These are phyloP conservation scores for Tricholoma hemisulphureum DNA, from an alignment of 768 basidiomycete species.

Conservation along the genomic window DNA sequence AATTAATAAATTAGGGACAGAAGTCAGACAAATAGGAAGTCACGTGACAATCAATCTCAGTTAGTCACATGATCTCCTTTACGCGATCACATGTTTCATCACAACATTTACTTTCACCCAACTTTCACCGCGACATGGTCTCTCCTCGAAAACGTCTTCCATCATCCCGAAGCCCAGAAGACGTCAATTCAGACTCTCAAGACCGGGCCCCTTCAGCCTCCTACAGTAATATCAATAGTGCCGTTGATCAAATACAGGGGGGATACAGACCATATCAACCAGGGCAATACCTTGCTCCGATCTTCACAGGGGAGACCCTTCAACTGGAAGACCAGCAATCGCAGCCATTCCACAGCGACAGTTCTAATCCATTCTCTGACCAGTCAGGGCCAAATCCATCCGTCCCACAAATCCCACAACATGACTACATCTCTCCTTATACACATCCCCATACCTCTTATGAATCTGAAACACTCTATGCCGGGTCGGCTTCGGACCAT, in stretches of 20 bases:
- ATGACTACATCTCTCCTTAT: conserved; percentile 32
- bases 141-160: too few relatives aligned
- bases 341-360: conserved; percentile 19
- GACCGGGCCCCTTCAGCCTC: too few relatives aligned
- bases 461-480: conserved; percentile 31
- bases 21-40: too few relatives aligned
- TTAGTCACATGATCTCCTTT: too few relatives aligned
- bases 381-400: conserved; percentile 7
- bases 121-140: too few relatives aligned
- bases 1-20: too few relatives aligned
- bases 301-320: conserved; percentile 64
- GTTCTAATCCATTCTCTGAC: conserved; percentile 26
- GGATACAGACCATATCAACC: conserved; percentile 54
- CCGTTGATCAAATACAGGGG: conserved; percentile 10
- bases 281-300: conserved; percentile 59
- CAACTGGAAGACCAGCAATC: conserved; percentile 43
- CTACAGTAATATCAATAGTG: conserved; percentile 4
- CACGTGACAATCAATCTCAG: too few relatives aligned
- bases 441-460: conserved; percentile 34
- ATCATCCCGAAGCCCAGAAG: too few relatives aligned
- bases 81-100: too few relatives aligned
- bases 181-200: too few relatives aligned
- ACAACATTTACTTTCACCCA: too few relatives aligned
- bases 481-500: conserved; percentile 48
- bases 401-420: conserved; percentile 6